Base-by-base conservation (phyloP, 768 basidiomycete genomes). In the Pholiota conissans region DNA sequence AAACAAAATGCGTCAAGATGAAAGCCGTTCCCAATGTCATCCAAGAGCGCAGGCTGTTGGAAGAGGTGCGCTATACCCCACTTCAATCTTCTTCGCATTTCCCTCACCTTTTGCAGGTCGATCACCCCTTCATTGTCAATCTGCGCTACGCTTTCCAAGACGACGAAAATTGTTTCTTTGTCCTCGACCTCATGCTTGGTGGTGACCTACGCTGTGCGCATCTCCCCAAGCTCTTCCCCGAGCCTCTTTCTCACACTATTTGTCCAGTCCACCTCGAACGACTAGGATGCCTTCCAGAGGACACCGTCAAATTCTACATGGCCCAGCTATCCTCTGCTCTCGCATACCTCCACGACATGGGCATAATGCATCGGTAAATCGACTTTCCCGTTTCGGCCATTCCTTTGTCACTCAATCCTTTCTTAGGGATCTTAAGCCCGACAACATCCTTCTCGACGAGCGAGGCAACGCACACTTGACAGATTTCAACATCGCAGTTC, bases 401-500 rank as follows among this genome's bases (percentile, higher is more conserved):
- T 40, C 58, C 48, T 50, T 57, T 61, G 29, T 46, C 24, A 28
- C 2, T 42, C 14, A n/a, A 5, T 22, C 29, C 10, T n/a, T n/a
- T n/a, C n/a, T 7, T 64, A 96, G 95, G 24, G 96, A 98, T 71
- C 75, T 99, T 66, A 99, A 98, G 73, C 96, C 96, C 2, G 96
- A 98, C 73, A 98, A 98, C 71, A 94, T 99, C 62, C 85, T 99
- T 16, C 85, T 98, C 16, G 96, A 99, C 71, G 95, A 97, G 67
- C 81, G 83, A 49, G 96, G 96, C 1, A 95, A 99, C 66, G 95
- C 95, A 6, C 96, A 99, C 72, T 79, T 99, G 60, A 98, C 90
- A 0, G 96, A 99, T 71, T 97, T 99, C 74, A 99, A 99, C 71
- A 99, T 99, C 57, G 96, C 96, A 14, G 94, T 98, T 6, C 96